A percentile compares a stretch with the other conserved stretches of the same genome.
Evolutionary conservation across 1,284 basidiomycete genomes (phyloP).

Genomic region (Cryptococcus sp.): DNA sequence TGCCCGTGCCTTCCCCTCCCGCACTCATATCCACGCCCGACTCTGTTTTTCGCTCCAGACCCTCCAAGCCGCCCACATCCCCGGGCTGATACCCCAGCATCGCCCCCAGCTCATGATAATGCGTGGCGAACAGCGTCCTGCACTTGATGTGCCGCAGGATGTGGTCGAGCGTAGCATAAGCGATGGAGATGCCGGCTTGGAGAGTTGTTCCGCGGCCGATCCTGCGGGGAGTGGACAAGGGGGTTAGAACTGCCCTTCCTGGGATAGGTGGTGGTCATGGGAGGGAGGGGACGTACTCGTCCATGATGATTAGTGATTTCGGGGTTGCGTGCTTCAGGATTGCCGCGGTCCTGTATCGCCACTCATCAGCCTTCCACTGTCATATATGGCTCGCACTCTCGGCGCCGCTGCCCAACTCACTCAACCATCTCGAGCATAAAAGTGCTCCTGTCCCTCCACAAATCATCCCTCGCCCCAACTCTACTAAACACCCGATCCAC

Average conservation of each 20-base stretch:
- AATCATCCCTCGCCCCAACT: conserved; percentile 93
- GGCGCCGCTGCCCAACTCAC: no score
- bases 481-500: conserved; percentile 90
- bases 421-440: conserved; percentile 61
- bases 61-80: conserved; percentile 5
- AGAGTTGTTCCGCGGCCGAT: conserved; percentile 91
- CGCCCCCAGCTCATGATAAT: conserved; percentile 89
- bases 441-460: conserved; percentile 87
- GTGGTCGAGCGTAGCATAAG: conserved; percentile 84
- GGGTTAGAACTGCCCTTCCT: not conserved
- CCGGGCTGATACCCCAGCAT: conserved; percentile 64
- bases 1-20: not conserved
- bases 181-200: conserved; percentile 85
- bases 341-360: conserved; percentile 46
- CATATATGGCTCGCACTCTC: not conserved
- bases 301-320: conserved; percentile 87
- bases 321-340: conserved; percentile 72
- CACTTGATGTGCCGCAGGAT: conserved; percentile 70
- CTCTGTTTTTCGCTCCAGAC: not conserved
- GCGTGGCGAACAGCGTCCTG: conserved; percentile 88
- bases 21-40: conserved; percentile 27
- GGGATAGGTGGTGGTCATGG: not conserved
- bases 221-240: conserved; percentile 11
- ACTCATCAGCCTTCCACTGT: not conserved
- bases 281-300: conserved; percentile 57